phyloP scores from a whole-genome alignment of 768 basidiomycete species.

The Tricholoma saponaceum region DNA sequence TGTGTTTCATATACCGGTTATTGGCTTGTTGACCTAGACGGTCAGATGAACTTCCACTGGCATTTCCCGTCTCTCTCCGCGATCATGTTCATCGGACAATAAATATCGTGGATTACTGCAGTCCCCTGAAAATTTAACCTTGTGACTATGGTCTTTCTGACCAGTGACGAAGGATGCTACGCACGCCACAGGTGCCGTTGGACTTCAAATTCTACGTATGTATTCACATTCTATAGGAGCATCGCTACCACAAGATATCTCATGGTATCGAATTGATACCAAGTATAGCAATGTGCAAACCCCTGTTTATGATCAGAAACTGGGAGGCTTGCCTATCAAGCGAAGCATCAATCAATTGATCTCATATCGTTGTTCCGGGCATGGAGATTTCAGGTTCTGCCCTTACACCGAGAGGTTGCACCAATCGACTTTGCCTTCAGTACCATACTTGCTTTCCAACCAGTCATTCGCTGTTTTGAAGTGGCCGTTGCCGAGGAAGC shows the following conservation, averaged over 20 bases:
- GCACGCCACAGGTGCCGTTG: no score
- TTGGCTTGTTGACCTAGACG: neutral
- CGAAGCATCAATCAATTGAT: slow-evolving; percentile 8
- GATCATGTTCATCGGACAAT: neutral
- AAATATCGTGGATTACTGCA: neutral
- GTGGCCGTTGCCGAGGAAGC: slow-evolving; percentile 88
- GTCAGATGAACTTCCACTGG: neutral
- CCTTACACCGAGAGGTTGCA: slow-evolving; percentile 32
- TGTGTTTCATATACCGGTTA: neutral
- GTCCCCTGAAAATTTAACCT: neutral
- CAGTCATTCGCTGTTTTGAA: slow-evolving; percentile 87
- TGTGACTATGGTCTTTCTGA: neutral
- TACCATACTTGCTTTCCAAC: slow-evolving; percentile 76
- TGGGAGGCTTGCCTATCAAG: neutral
- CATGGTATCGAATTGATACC: neutral
- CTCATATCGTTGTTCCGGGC: neutral
- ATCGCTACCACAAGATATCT: neutral
- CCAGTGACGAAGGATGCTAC: no score
- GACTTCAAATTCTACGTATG: no score
- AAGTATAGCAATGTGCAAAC: neutral
- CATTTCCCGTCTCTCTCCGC: neutral
- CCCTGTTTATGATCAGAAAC: neutral
- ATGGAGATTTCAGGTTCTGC: slow-evolving; percentile 13
- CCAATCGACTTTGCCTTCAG: slow-evolving; percentile 72
- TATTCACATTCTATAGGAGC: no score